Evolutionary conservation across 441 rosid genomes (phyloP), one percentile per base, ranked within the genome.

Genomic region (Euphorbia schlechtendalii): DNA sequence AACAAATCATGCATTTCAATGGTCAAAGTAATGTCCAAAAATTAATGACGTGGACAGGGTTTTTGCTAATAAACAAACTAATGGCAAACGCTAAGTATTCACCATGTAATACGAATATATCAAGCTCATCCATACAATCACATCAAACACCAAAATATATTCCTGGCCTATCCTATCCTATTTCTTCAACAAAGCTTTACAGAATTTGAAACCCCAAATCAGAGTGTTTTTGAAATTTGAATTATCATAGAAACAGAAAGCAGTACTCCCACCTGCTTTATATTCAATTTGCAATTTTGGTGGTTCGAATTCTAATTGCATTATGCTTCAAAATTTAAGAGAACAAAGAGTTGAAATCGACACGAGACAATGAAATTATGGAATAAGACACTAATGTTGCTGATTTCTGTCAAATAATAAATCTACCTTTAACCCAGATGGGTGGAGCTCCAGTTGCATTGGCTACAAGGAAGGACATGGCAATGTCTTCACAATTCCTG

Each of bases 401-500:
- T 14, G 17, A 63, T 8, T 38, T 20, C n/a, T 53, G 30, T 54
- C n/a, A 36, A 67, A 56, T 27, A 48, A n/a, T n/a, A 17, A 20
- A 11, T 54, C 67, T 81, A 90, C 98, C 98, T 82, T 92, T 84
- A 38, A 88, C 96, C 97, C 98, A 93, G 46, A 93, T 83, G 28
- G 98, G 91, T 46, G 98, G 97, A 64, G 89, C 82, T 71, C 77
- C 85, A 18, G 95, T 85, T 45, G 78, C 87, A 78, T 90, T 93
- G 32, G 97, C 98, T 9, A 93, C 79, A 13, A 93, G 97, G 81
- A 93, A 93, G 21, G 98, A 88, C 97, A 93, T 93, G 18, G 96
- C 98, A 59, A 90, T 90, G 80, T 93, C 97, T 88, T 93, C 97
- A 74, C 98, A 90, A 69, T 93, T 93, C 87, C 97, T 93, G 83